Evolutionary conservation across 257 asterid genomes (phyloP).

Genomic region (Nicotiana benthamiana): DNA sequence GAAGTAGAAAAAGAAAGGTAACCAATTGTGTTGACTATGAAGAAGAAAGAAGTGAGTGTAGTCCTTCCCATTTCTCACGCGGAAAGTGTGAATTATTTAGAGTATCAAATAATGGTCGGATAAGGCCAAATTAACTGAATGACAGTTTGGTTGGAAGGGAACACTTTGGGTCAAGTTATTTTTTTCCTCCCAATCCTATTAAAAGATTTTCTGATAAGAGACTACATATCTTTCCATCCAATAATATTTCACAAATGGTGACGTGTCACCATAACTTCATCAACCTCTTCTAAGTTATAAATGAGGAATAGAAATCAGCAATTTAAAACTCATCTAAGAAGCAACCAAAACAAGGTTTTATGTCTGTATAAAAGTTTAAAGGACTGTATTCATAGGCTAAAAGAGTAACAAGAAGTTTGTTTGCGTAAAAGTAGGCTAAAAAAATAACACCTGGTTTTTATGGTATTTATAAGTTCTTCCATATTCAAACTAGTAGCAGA

Average conservation of each 20-base stretch:
- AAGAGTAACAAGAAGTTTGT: too few relatives aligned
- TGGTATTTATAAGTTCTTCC: too few relatives aligned
- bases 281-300: neutral
- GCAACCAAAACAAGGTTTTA: too few relatives aligned
- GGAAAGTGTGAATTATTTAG: conserved; percentile 1
- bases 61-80: conserved; percentile 8
- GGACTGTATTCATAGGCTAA: too few relatives aligned
- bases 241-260: neutral
- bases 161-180: conserved; percentile 9
- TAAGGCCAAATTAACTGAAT: neutral
- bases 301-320: too few relatives aligned
- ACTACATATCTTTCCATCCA: neutral
- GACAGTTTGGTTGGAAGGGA: conserved; percentile 29
- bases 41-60: neutral
- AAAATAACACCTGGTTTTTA: too few relatives aligned
- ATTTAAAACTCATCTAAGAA: too few relatives aligned
- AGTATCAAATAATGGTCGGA: neutral
- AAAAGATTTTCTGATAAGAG: neutral
- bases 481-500: too few relatives aligned
- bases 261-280: neutral
- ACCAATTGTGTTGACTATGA: conserved; percentile 27
- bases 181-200: neutral
- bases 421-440: too few relatives aligned
- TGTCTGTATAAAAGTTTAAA: too few relatives aligned
- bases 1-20: neutral